Percentiles rank a stretch among this genome's conserved stretches.
These are phyloP conservation scores for Dipteronia dyeriana DNA, from an alignment of 345 rosid species.

Conservation along the genomic window DNA sequence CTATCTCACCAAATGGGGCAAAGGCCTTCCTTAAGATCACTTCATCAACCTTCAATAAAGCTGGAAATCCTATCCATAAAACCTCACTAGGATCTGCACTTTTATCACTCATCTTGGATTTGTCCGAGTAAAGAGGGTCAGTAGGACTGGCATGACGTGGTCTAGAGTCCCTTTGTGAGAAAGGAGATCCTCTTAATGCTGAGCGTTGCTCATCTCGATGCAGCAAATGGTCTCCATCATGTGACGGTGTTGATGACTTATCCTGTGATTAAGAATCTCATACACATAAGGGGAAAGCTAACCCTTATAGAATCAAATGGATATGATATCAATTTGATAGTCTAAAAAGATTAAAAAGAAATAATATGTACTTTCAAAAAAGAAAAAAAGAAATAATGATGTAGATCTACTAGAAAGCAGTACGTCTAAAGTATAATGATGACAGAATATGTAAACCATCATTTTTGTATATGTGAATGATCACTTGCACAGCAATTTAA, in stretches of 20 bases:
- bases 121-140: constrained; percentile 50
- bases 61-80: constrained; percentile 92
- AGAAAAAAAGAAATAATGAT: background rate
- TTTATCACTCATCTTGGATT: constrained; percentile 58
- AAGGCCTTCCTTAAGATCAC: constrained; percentile 70
- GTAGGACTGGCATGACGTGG: constrained; percentile 68
- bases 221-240: constrained; percentile 52
- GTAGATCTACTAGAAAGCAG: background rate
- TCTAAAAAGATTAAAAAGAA: constrained; percentile 1
- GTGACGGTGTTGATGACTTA: constrained; percentile 57
- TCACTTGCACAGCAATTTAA: background rate
- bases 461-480: background rate
- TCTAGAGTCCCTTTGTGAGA: constrained; percentile 66
- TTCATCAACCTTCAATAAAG: constrained; percentile 79
- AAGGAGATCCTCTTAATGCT: constrained; percentile 52
- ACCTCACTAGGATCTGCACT: constrained; percentile 88
- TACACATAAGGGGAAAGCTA: constrained; percentile 36
- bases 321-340: constrained; percentile 7
- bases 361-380: background rate
- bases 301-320: constrained; percentile 23
- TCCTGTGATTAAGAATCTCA: constrained; percentile 72
- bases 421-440: constrained; percentile 3
- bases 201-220: constrained; percentile 58
- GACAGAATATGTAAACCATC: background rate
- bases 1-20: constrained; percentile 87